Evolutionary conservation across 163 green algal species (phyloP).

Genomic region (Smithsoniella earleae): DNA sequence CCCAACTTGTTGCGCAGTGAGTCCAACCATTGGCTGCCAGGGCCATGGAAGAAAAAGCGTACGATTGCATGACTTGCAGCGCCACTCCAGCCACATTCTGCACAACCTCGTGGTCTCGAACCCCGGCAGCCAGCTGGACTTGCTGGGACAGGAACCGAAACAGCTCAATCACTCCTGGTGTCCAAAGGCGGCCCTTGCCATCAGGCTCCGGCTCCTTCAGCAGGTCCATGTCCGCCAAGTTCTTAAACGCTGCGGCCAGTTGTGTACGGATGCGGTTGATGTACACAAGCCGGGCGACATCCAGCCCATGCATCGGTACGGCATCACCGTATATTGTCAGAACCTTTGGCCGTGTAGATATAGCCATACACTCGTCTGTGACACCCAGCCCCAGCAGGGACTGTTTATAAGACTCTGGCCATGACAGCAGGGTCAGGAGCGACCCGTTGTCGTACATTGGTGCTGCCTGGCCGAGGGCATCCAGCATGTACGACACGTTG

Average conservation of each 20-base stretch:
- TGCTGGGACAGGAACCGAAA: conserved; percentile 29
- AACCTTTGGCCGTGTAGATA: not conserved
- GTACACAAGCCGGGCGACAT: conserved; percentile 19
- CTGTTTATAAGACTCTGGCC: not conserved
- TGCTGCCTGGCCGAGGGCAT: conserved; percentile 7
- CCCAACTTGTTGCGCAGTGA: not conserved
- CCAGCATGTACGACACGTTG: conserved; percentile 5
- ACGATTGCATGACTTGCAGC: conserved; percentile 30
- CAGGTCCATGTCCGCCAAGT: conserved; percentile 27
- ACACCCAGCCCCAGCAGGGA: conserved; percentile 2
- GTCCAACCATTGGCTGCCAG: not conserved
- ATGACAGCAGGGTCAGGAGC: conserved; percentile 9
- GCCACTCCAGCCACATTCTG: conserved; percentile 10
- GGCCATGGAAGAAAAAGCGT: not conserved
- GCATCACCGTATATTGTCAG: not conserved
- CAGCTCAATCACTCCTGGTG: conserved; percentile 22
- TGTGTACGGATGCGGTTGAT: conserved; percentile 23
- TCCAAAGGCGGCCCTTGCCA: conserved; percentile 22
- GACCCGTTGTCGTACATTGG: conserved; percentile 27
- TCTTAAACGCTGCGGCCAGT: conserved; percentile 1
- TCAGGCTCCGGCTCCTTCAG: conserved; percentile 23
- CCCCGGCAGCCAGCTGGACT: conserved; percentile 15
- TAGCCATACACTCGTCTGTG: not conserved
- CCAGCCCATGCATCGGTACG: conserved; percentile 18
- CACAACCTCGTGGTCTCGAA: conserved; percentile 17